A percentile compares a stretch with the other conserved stretches of the same genome.
These are phyloP conservation scores for Vanrija sp. DNA, from an alignment of 1,284 basidiomycete species.

Conservation along the genomic window DNA sequence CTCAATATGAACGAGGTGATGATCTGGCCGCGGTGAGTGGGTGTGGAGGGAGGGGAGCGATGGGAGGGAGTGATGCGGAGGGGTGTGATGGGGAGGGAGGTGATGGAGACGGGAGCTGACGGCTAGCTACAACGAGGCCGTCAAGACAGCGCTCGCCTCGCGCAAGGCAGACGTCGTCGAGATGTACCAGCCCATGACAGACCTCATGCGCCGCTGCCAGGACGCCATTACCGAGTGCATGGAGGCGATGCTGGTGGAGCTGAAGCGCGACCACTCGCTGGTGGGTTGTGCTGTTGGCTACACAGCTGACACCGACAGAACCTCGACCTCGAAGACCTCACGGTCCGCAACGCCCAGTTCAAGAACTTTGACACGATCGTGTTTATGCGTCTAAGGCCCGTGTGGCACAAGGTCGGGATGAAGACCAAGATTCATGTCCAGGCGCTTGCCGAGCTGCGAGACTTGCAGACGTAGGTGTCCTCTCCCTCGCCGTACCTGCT, in stretches of 20 bases:
- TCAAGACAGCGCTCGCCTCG: slow-evolving; percentile 73
- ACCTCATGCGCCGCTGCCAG: slow-evolving; percentile 86
- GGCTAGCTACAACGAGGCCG: slow-evolving; percentile 77
- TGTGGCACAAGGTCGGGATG: slow-evolving; percentile 94
- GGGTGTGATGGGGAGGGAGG: too few species aligned
- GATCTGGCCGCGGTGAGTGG: slow-evolving; percentile 77
- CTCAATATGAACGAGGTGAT: slow-evolving; percentile 81
- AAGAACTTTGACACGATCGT: slow-evolving; percentile 88
- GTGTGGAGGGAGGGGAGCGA: too few species aligned
- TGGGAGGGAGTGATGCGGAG: too few species aligned
- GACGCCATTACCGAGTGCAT: slow-evolving; percentile 92
- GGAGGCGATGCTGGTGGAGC: slow-evolving; percentile 80
- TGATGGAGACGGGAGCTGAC: too few species aligned
- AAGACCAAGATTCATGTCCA: slow-evolving; percentile 87
- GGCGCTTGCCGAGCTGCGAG: slow-evolving; percentile 80
- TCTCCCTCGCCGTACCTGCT: background rate
- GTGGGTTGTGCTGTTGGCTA: slow-evolving; percentile 51
- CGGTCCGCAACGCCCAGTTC: slow-evolving; percentile 90
- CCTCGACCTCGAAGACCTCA: slow-evolving; percentile 92
- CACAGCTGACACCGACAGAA: slow-evolving; percentile 43
- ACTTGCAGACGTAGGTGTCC: slow-evolving; percentile 67
- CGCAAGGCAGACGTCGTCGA: slow-evolving; percentile 89
- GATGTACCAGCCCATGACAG: slow-evolving; percentile 79
- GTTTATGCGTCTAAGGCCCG: slow-evolving; percentile 79
- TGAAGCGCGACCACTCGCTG: slow-evolving; percentile 80